Evolutionary conservation across 176 grass and related monocot genomes (phyloP).

Genomic region (Alloteropsis semialata): DNA sequence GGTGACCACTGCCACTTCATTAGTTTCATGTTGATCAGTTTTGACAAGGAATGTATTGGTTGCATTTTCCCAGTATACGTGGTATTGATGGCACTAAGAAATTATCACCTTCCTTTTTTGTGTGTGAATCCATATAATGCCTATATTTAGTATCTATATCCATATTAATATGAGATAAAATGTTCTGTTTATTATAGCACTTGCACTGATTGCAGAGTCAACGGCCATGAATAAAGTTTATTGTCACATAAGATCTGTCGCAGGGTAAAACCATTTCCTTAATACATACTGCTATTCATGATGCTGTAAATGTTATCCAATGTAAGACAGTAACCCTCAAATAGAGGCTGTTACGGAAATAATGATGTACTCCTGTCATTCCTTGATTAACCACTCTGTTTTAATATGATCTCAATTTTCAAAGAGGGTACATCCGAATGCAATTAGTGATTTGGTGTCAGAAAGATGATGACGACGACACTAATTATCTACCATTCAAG

Average conservation of each 20-base stretch:
- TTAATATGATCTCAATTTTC: not conserved
- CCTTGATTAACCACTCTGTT: not conserved
- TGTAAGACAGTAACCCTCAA: not conserved
- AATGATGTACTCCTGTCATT: not conserved
- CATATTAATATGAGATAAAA: not conserved
- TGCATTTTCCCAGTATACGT: not conserved
- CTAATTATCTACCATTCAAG: not conserved
- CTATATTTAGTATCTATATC: slow-evolving; percentile 3
- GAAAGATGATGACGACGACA: not conserved
- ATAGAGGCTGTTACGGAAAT: not conserved
- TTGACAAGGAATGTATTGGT: not conserved
- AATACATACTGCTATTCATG: not conserved
- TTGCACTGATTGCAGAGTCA: not conserved
- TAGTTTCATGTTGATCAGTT: not conserved
- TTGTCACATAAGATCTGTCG: not conserved
- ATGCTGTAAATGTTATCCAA: not conserved
- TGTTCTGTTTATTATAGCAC: not conserved
- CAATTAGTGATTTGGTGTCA: not conserved
- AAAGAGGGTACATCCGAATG: not conserved
- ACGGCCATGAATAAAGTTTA: not conserved
- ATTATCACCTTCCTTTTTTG: not conserved
- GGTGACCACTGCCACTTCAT: not conserved
- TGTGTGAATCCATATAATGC: not conserved
- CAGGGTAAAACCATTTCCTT: not conserved
- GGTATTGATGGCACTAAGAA: not conserved